Evolutionary conservation across 73 alveolate genomes (phyloP).

Genomic region (Paramecium primaurelia): DNA sequence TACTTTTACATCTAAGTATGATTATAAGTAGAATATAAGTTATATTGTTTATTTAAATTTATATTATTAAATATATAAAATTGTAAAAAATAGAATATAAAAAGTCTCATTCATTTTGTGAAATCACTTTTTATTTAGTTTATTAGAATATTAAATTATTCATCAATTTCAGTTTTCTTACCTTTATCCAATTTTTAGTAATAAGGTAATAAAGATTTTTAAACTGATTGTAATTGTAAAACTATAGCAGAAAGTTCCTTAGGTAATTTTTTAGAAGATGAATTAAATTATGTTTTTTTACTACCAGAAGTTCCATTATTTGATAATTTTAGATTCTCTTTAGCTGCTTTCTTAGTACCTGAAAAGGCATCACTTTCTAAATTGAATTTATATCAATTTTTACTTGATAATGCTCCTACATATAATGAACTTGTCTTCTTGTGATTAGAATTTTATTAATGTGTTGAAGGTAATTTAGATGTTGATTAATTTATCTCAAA

Average conservation of each 20-base stretch:
- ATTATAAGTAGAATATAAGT: too few relatives aligned
- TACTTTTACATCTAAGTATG: too few relatives aligned
- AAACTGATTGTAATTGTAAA: background rate
- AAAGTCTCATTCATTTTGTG: background rate
- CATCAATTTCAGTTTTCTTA: background rate
- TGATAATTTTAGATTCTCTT: background rate
- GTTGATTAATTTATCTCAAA: background rate
- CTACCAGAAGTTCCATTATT: background rate
- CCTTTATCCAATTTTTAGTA: background rate
- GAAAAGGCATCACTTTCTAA: constrained; percentile 8
- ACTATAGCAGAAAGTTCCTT: background rate
- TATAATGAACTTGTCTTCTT: background rate
- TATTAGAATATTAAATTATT: background rate
- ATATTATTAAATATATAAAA: background rate
- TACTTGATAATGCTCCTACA: background rate
- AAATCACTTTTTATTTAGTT: background rate
- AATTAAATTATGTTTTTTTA: background rate
- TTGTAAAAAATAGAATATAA: background rate
- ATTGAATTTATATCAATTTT: background rate
- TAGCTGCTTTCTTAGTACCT: background rate
- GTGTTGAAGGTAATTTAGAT: background rate
- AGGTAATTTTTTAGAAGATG: background rate
- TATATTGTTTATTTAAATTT: background rate
- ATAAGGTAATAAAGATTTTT: background rate
- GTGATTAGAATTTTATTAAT: background rate